Percentiles rank a stretch among this genome's conserved stretches.
These are phyloP conservation scores for Parathielavia hyrcaniae DNA, from an alignment of 495 filamentous ascomycete genomes.

Conservation along the genomic window DNA sequence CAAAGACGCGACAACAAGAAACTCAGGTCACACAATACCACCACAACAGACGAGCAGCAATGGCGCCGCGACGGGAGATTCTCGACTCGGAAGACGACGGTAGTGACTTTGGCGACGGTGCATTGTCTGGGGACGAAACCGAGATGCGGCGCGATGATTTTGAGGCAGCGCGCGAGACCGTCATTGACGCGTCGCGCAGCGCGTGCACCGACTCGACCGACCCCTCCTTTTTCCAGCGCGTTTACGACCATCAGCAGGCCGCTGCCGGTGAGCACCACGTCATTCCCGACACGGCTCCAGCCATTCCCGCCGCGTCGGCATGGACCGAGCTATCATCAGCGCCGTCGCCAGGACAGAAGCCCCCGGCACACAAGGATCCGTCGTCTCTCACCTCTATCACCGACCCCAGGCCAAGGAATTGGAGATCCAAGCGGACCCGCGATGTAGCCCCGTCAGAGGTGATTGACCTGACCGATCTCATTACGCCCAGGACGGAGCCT, in stretches of 20 bases:
- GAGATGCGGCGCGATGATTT: background rate
- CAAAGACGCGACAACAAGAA: too few relatives aligned
- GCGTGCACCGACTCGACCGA: conserved; percentile 26
- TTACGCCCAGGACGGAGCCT: conserved; percentile 19
- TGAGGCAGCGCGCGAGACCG: conserved; percentile 2
- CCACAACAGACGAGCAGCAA: background rate
- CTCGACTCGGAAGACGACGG: conserved; percentile 33
- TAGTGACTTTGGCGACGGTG: conserved; percentile 19
- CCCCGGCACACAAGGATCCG: background rate
- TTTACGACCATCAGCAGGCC: conserved; percentile 27
- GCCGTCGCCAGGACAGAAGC: conserved; percentile 9
- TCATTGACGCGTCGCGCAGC: conserved; percentile 2
- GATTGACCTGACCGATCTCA: conserved; percentile 22
- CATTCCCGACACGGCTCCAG: conserved; percentile 10
- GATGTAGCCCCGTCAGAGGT: conserved; percentile 2
- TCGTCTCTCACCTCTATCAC: conserved; percentile 22
- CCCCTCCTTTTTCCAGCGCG: conserved; percentile 27
- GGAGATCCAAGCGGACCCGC: conserved; percentile 1
- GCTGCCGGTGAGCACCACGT: background rate
- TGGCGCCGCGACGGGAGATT: conserved; percentile 25
- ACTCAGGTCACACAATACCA: too few relatives aligned
- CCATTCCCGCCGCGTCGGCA: background rate
- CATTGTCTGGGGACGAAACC: background rate
- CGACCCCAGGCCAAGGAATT: conserved; percentile 16
- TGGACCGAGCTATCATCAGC: conserved; percentile 13